Percentiles rank a stretch among this genome's conserved stretches.
Conservation (phyloP, 2,329 filamentous ascomycete species). For the Penicillium sp. region DNA sequence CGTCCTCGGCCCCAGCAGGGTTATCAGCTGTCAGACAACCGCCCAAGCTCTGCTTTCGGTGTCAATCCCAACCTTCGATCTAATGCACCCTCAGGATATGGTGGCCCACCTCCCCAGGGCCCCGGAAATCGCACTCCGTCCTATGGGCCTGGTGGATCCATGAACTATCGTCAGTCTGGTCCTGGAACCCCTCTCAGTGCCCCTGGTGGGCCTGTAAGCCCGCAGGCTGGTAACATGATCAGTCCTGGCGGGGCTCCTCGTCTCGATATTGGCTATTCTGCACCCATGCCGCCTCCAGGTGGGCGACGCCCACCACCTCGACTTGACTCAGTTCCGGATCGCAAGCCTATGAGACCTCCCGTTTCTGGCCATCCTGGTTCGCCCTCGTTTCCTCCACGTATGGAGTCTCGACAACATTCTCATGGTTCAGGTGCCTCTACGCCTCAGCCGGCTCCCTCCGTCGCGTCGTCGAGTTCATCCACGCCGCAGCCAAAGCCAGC, state of each 20-base stretch:
- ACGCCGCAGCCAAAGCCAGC: constrained; percentile 41
- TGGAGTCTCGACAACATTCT: constrained; percentile 31
- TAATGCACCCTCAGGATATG: constrained; percentile 36
- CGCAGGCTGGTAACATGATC: constrained; percentile 25
- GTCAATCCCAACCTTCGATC: constrained; percentile 49
- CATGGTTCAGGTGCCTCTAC: constrained; percentile 43
- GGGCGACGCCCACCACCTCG: constrained; percentile 33
- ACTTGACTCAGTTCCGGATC: constrained; percentile 29
- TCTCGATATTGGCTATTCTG: constrained; percentile 49
- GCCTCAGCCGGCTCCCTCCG: constrained; percentile 31
- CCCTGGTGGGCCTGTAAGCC: constrained; percentile 29
- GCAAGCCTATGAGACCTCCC: constrained; percentile 33
- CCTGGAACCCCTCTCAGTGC: constrained; percentile 32
- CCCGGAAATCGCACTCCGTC: constrained; percentile 28
- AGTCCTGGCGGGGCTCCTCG: constrained; percentile 34
- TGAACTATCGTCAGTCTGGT: constrained; percentile 35
- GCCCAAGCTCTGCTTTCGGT: constrained; percentile 48
- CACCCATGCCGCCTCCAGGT: constrained; percentile 42
- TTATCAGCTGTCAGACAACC: constrained; percentile 39
- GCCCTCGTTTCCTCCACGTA: constrained; percentile 36
- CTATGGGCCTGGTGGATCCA: constrained; percentile 30
- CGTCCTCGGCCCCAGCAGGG: constrained; percentile 35
- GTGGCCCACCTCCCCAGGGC: constrained; percentile 18
- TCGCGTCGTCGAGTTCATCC: constrained; percentile 23
- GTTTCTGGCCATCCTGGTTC: constrained; percentile 27